Evolutionary conservation across 495 filamentous ascomycete genomes (phyloP), one percentile per base, ranked within the genome.

Genomic region (Trichoderma virens): DNA sequence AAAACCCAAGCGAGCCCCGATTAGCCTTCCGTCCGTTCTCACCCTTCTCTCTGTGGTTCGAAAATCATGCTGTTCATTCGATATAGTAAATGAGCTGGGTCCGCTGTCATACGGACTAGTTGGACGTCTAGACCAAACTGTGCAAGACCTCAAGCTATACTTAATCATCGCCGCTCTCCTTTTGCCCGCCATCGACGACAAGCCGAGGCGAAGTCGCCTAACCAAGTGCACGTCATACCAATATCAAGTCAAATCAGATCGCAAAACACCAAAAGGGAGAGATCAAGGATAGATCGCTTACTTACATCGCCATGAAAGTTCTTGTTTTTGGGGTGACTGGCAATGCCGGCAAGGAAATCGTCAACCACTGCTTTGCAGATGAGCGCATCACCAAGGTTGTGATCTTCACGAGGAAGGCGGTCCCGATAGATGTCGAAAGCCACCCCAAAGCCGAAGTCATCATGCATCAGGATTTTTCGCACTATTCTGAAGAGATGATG

Each of bases 321-420:
- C 79, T 86, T 61, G 71, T 87, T 23, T 74, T 78, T 14, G 84
- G 84, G 16, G 71, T 72, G 5, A 84, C 79, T 5, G 84, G 85
- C 64, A 79, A 80, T 66, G 75, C 85, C 13, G 82, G 82, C 45
- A 34, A 68, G 39, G 79, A 80, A 63, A 67, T 84, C 18, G 72
- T 86, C 20, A 66, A 68, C 20, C 78, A 79, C 63, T 79, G 78
- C 62, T 74, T 86, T 5, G 64, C 68, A 13, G 68, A 75, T 61
- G 70, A 77, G 8, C 47, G 65, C 61, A 79, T 85, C 59, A 81
- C 78, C 3, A 82, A 81, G 39, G 67, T 82, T 34, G 70, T 83
- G 35, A 79, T 75, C 5, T 68, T 87, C 14, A 76, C 77, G 2
- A 78, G 83, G 32, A 75, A 75, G 11, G 64, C 74, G 5, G 69